phyloP scores from a whole-genome alignment of 306 rosid species.

The Luffa acutangula region DNA sequence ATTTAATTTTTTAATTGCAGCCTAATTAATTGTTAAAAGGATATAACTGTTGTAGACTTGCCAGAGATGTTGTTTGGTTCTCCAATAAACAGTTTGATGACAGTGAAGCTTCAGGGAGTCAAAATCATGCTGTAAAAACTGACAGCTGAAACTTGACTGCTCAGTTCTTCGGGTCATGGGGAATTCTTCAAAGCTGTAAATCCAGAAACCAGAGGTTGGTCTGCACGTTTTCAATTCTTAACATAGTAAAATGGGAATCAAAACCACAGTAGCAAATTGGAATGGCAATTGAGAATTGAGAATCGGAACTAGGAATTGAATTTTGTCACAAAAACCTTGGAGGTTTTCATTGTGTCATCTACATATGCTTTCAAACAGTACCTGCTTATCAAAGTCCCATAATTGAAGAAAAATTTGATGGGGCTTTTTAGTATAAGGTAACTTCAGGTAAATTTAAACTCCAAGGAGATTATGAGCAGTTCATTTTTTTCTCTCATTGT shows the following conservation, averaged over 20 bases:
- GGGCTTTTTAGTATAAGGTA: neutral
- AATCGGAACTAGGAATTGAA: neutral
- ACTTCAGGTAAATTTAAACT: neutral
- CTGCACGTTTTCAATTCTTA: neutral
- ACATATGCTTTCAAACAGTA: neutral
- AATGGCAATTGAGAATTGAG: neutral
- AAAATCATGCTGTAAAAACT: neutral
- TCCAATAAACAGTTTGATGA: conserved; percentile 2
- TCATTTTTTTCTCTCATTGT: neutral
- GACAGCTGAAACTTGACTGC: conserved; percentile 4
- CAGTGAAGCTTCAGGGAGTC: conserved; percentile 2
- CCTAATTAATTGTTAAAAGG: neutral
- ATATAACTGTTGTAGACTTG: neutral
- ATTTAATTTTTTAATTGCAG: neutral
- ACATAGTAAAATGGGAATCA: neutral
- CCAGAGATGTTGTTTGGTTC: neutral
- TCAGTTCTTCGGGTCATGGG: neutral
- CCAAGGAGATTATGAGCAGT: neutral
- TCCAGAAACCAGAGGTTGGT: neutral
- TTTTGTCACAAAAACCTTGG: neutral
- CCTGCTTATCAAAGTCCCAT: neutral
- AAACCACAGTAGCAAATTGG: neutral
- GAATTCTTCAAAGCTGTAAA: neutral
- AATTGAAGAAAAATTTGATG: neutral
- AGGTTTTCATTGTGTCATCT: neutral